These are phyloP conservation scores for Otatea glauca DNA, from an alignment of 176 grass and related monocot species.

Conservation along the genomic window DNA sequence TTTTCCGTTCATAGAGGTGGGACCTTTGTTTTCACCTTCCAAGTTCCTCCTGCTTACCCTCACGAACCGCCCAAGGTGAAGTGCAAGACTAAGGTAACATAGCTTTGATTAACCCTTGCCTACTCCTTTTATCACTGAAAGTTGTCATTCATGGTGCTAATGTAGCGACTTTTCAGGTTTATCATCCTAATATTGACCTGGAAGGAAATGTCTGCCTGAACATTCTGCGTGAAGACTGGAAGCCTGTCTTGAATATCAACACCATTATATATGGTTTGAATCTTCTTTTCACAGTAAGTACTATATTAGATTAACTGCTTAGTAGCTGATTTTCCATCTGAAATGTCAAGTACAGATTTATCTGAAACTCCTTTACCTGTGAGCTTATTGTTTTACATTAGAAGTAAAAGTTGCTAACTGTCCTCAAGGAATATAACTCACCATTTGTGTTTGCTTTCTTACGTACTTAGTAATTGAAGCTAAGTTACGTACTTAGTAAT, in stretches of 20 bases:
- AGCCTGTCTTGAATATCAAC: slow-evolving; percentile 77
- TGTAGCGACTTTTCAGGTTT: slow-evolving; percentile 52
- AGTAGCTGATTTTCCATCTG: background rate
- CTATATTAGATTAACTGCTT: background rate
- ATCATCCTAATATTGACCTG: slow-evolving; percentile 84
- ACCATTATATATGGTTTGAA: slow-evolving; percentile 73
- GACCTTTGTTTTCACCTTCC: slow-evolving; percentile 68
- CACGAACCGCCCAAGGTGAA: slow-evolving; percentile 77
- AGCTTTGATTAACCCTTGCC: background rate
- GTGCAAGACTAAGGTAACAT: slow-evolving; percentile 74
- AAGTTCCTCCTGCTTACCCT: slow-evolving; percentile 72
- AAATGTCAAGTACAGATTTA: background rate
- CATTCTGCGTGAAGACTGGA: slow-evolving; percentile 82
- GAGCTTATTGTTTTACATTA: background rate
- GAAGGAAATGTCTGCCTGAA: slow-evolving; percentile 84
- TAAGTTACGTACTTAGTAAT: background rate
- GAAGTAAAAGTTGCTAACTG: background rate
- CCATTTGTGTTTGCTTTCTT: background rate
- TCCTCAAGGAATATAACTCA: background rate
- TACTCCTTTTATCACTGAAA: background rate
- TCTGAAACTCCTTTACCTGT: background rate
- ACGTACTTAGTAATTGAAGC: background rate
- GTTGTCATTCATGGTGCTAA: slow-evolving; percentile 30
- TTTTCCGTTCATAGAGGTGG: slow-evolving; percentile 49
- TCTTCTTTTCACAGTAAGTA: slow-evolving; percentile 70